Percentiles rank a stretch among this genome's conserved stretches.
phyloP scores from a whole-genome alignment of 2,329 filamentous ascomycete genomes.

The Verticillium alfalfae region DNA sequence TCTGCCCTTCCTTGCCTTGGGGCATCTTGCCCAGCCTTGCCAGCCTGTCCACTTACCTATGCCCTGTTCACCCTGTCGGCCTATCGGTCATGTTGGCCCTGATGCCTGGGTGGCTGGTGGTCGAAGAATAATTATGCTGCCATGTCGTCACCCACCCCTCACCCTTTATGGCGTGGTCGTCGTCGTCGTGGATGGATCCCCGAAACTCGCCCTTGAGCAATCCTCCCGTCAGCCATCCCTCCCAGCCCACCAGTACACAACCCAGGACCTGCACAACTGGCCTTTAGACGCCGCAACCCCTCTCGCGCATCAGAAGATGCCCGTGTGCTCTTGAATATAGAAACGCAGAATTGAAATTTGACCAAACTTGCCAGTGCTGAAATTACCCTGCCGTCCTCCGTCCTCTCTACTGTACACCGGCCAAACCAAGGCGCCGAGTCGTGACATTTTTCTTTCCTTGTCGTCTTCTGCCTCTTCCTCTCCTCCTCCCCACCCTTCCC shows the following conservation, averaged over 20 bases:
- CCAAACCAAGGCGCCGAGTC: background rate
- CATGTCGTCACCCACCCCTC: background rate
- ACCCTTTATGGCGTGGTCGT: background rate
- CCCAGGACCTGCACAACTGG: constrained; percentile 21
- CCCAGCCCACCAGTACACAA: constrained; percentile 19
- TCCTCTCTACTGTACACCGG: constrained; percentile 8
- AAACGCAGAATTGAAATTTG: constrained; percentile 11
- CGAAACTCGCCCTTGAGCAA: background rate
- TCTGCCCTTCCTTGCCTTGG: too few relatives aligned
- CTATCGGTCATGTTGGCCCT: background rate
- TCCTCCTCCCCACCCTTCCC: too few relatives aligned
- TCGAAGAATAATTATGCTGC: background rate
- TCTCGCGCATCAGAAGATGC: constrained; percentile 15
- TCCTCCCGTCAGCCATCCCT: constrained; percentile 4
- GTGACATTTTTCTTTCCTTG: background rate
- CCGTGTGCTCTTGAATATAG: constrained; percentile 1
- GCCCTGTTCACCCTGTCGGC: background rate
- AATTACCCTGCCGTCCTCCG: background rate
- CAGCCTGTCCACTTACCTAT: background rate
- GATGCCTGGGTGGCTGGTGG: background rate
- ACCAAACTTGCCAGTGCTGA: background rate
- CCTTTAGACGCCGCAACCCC: constrained; percentile 20
- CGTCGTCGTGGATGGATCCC: background rate
- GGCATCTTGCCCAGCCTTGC: too few relatives aligned
- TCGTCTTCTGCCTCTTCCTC: background rate